Conservation (phyloP, 106 monocot species). For the Alisma plantagoaquatica region DNA sequence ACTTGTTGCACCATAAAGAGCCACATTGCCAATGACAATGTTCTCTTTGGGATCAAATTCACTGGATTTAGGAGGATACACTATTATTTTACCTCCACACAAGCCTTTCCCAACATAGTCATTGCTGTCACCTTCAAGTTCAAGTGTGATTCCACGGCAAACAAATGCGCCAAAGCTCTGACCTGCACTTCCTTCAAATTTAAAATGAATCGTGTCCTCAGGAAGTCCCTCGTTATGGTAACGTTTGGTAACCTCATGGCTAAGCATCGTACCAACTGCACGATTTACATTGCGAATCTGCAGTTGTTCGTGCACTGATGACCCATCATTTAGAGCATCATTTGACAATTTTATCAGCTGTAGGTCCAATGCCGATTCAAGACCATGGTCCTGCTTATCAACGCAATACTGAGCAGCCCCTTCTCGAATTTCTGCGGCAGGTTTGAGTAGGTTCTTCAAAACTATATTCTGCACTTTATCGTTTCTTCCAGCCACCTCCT, state of each 20-base stretch:
- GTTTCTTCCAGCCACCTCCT: slow-evolving; percentile 59
- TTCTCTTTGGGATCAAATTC: slow-evolving; percentile 86
- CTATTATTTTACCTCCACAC: slow-evolving; percentile 82
- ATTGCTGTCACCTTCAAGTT: slow-evolving; percentile 97
- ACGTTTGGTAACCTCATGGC: slow-evolving; percentile 79
- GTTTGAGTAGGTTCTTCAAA: slow-evolving; percentile 52
- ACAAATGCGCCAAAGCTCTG: slow-evolving; percentile 91
- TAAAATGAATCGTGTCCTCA: slow-evolving; percentile 72
- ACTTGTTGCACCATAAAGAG: slow-evolving; percentile 78
- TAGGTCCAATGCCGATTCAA: slow-evolving; percentile 73
- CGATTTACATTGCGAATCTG: slow-evolving; percentile 76
- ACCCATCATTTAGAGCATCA: slow-evolving; percentile 46
- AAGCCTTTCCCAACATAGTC: slow-evolving; percentile 97
- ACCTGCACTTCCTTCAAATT: slow-evolving; percentile 80
- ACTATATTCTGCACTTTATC: slow-evolving; percentile 85
- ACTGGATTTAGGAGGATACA: slow-evolving; percentile 72
- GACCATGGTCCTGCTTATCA: slow-evolving; percentile 86
- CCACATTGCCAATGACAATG: slow-evolving; percentile 95
- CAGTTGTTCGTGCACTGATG: slow-evolving; percentile 53
- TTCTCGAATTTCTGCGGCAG: slow-evolving; percentile 65
- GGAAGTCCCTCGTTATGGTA: slow-evolving; percentile 70
- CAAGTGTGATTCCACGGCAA: slow-evolving; percentile 82
- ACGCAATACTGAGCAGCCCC: slow-evolving; percentile 74
- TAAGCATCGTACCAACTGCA: slow-evolving; percentile 88
- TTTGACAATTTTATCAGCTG: slow-evolving; percentile 41